These are phyloP conservation scores for Diaporthe ampelina DNA, from an alignment of 2,329 filamentous ascomycete species.

Conservation along the genomic window DNA sequence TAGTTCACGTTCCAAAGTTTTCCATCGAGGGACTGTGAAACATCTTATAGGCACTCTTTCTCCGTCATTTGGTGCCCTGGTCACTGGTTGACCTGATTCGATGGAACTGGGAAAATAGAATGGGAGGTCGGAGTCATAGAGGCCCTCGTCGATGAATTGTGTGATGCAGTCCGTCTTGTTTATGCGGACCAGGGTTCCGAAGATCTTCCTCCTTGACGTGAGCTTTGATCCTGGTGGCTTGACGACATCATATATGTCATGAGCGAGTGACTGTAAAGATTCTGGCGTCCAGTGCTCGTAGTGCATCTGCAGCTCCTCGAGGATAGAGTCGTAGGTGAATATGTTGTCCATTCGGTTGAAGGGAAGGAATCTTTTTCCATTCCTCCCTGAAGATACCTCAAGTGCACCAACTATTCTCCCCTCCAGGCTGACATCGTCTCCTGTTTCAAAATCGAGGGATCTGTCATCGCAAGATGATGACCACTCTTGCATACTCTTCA, in stretches of 20 bases:
- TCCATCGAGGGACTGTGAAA: conserved; percentile 2
- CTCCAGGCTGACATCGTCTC: neutral
- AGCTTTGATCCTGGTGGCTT: neutral
- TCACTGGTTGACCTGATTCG: neutral
- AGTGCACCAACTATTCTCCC: neutral
- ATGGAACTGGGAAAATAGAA: conserved; percentile 8
- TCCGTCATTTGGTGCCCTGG: neutral
- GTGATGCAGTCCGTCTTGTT: neutral
- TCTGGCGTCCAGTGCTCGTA: neutral
- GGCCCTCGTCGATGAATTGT: conserved; percentile 6
- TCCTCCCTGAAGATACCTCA: neutral
- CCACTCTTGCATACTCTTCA: neutral
- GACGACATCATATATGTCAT: conserved; percentile 4
- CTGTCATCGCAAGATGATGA: neutral
- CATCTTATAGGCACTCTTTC: neutral
- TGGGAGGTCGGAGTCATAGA: conserved; percentile 27
- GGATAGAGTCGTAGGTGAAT: conserved; percentile 50
- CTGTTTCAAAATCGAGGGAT: neutral
- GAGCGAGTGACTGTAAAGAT: neutral
- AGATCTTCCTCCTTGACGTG: conserved; percentile 28
- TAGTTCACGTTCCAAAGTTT: neutral
- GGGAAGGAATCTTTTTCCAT: conserved; percentile 5
- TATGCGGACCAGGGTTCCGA: conserved; percentile 20
- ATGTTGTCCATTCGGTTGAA: conserved; percentile 44
- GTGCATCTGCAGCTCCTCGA: conserved; percentile 39